Conservation (phyloP, 768 basidiomycete genomes). For the Trametes coccinea region DNA sequence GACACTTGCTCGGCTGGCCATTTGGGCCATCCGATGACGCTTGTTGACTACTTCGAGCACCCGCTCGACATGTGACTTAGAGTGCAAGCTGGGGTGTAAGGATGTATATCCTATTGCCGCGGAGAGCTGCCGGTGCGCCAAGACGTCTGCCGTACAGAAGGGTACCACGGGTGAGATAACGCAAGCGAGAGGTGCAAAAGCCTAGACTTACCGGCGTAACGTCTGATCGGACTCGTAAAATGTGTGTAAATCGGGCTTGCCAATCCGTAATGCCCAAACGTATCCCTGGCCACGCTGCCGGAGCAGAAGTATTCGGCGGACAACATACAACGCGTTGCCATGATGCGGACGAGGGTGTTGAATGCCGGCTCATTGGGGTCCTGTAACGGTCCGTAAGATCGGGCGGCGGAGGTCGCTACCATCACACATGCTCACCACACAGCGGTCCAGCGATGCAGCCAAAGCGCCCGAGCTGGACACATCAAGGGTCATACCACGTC, state of each 20-base stretch:
- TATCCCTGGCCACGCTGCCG: slow-evolving; percentile 87
- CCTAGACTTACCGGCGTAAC: slow-evolving; percentile 76
- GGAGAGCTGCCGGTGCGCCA: slow-evolving; percentile 90
- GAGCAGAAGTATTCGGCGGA: slow-evolving; percentile 98
- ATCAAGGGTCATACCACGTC: slow-evolving; percentile 80
- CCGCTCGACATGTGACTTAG: slow-evolving; percentile 84
- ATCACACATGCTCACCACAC: slow-evolving; percentile 57
- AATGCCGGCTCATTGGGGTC: slow-evolving; percentile 85
- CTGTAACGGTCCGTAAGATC: slow-evolving; percentile 39
- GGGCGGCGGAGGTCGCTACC: neutral
- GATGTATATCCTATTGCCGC: slow-evolving; percentile 85
- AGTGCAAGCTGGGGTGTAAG: slow-evolving; percentile 85
- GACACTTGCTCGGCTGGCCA: slow-evolving; percentile 94
- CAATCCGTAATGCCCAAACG: slow-evolving; percentile 97
- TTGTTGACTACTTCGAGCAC: slow-evolving; percentile 85
- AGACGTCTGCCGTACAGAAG: slow-evolving; percentile 59
- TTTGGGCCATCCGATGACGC: slow-evolving; percentile 94
- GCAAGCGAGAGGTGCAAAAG: neutral
- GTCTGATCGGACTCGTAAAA: slow-evolving; percentile 95
- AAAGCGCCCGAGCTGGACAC: slow-evolving; percentile 90
- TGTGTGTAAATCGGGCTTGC: slow-evolving; percentile 97
- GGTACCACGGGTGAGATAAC: neutral
- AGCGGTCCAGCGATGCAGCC: slow-evolving; percentile 84
- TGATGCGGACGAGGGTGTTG: slow-evolving; percentile 97
- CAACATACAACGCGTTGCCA: slow-evolving; percentile 98